Conservation (phyloP, 176 grass and related monocot species). For the Puya raimondii region DNA sequence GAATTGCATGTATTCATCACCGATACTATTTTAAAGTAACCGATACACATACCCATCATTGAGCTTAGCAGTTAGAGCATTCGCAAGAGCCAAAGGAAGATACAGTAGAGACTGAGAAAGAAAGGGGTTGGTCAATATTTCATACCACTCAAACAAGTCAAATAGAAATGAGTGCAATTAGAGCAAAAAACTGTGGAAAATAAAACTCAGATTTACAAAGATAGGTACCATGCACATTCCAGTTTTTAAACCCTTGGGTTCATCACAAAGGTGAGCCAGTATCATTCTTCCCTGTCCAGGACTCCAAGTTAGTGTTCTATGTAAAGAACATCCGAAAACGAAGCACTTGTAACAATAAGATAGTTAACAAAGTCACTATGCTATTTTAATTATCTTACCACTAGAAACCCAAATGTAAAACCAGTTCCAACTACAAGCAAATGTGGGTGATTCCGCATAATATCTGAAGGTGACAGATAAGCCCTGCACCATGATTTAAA, state of each 20-base stretch:
- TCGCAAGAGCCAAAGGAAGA: conserved; percentile 77
- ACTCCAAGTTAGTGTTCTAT: conserved; percentile 2
- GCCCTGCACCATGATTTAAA: conserved; percentile 41
- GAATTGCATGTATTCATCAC: conserved; percentile 15
- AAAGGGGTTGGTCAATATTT: conserved; percentile 10
- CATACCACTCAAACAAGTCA: conserved; percentile 5
- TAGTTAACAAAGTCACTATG: not conserved
- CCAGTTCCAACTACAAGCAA: conserved; percentile 84
- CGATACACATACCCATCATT: conserved; percentile 62
- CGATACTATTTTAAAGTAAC: not conserved
- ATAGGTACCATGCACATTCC: conserved; percentile 84
- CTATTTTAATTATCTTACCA: conserved; percentile 38
- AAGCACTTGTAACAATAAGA: no score
- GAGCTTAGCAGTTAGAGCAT: conserved; percentile 78
- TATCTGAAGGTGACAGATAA: conserved; percentile 82
- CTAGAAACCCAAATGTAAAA: conserved; percentile 95
- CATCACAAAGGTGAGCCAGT: conserved; percentile 83
- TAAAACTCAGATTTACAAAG: conserved; percentile 4
- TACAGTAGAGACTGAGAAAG: conserved; percentile 67
- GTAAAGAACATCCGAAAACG: not conserved
- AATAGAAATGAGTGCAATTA: not conserved
- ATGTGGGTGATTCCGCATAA: conserved; percentile 90
- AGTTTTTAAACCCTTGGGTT: conserved; percentile 95
- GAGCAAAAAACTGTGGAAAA: conserved; percentile 2
- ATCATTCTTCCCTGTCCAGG: conserved; percentile 90